Percentiles rank a stretch among this genome's conserved stretches.
phyloP scores from a whole-genome alignment of 768 basidiomycete species.

The Tephrocybe rancida region DNA sequence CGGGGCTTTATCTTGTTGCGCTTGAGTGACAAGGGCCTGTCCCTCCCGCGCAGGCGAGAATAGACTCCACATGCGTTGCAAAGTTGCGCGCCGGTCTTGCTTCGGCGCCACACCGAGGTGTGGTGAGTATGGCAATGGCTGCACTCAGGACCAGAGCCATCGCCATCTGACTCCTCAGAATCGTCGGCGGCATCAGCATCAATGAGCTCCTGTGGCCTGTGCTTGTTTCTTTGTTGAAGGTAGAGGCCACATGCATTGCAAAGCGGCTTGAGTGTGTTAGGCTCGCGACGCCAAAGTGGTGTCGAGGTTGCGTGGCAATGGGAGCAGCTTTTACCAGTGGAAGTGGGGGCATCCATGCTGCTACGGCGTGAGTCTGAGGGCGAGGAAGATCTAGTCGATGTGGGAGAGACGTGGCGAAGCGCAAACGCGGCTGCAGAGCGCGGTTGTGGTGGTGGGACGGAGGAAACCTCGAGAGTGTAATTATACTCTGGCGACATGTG shows the following conservation, averaged over 20 bases:
- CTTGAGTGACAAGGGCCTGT: slow-evolving; percentile 46
- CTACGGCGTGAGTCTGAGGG: slow-evolving; percentile 26
- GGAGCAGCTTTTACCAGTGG: slow-evolving; percentile 40
- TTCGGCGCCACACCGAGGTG: slow-evolving; percentile 53
- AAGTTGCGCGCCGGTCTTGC: slow-evolving; percentile 50
- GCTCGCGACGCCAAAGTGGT: slow-evolving; percentile 52
- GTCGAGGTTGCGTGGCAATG: slow-evolving; percentile 50
- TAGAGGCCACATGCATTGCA: slow-evolving; percentile 54
- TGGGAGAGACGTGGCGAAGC: slow-evolving; percentile 20
- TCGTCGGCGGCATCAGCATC: slow-evolving; percentile 48
- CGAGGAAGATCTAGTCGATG: slow-evolving; percentile 23
- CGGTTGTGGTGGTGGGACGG: slow-evolving; percentile 30
- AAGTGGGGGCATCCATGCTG: slow-evolving; percentile 31
- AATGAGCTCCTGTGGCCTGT: slow-evolving; percentile 51
- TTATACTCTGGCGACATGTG: slow-evolving; percentile 21
- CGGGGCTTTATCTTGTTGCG: slow-evolving; percentile 52
- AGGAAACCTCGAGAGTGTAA: slow-evolving; percentile 34
- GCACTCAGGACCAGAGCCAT: slow-evolving; percentile 46
- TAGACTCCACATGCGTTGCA: slow-evolving; percentile 58
- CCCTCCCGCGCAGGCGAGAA: slow-evolving; percentile 45
- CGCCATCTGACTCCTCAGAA: slow-evolving; percentile 40
- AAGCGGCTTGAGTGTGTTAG: slow-evolving; percentile 42
- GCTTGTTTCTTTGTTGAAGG: slow-evolving; percentile 47
- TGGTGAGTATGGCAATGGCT: slow-evolving; percentile 51
- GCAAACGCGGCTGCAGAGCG: slow-evolving; percentile 23